Evolutionary conservation across 108 stramenopile species (phyloP), one percentile per base, ranked within the genome.

Genomic region (Skeletonema costatum): DNA sequence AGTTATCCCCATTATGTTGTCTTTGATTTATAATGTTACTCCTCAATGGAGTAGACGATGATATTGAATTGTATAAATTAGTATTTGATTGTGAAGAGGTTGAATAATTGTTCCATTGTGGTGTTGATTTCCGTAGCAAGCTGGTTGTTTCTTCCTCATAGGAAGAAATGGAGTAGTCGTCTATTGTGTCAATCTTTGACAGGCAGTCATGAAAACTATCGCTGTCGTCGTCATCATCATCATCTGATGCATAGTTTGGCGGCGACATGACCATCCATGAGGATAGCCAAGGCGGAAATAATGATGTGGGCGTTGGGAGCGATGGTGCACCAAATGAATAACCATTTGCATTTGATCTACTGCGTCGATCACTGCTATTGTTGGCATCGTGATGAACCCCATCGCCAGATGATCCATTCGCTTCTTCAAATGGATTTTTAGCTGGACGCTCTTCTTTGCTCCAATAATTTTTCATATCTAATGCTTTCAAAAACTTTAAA

Each of bases 121-220:
- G 25, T 25, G 2, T 14, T 12, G 38, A 50, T 25, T 31, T 56
- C 25, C 53, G 53, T 3, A 80, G 68, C 51, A 80, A 64, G 30
- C 79, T 80, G 39, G 79, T 74, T 29, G 66, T 53, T 73, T 79
- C 78, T 42, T 72, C 71, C 3, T 32, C 44, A 17, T 36, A 60
- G 2, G 69, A 70, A 11, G 69, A 59, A 8, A 30, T 46, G 5
- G 44, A 46, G 16, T 46, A 46, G 44, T 25, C 21, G 53, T 56
- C 53, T 56, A 59, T 46, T 21, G 38, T 32, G 61, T 75, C 80
- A 41, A 62, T 46, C 63, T 70, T 70, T 17, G 80, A 74, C 13
- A 81, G 21, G 61, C 80, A 81, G 64, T 81, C 80, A 46, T 81
- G 74, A 74, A 74, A 81, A 12, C 41, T 66, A 29, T 56, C 73